phyloP scores from a whole-genome alignment of 768 basidiomycete genomes.

The Termitomyces sp. region DNA sequence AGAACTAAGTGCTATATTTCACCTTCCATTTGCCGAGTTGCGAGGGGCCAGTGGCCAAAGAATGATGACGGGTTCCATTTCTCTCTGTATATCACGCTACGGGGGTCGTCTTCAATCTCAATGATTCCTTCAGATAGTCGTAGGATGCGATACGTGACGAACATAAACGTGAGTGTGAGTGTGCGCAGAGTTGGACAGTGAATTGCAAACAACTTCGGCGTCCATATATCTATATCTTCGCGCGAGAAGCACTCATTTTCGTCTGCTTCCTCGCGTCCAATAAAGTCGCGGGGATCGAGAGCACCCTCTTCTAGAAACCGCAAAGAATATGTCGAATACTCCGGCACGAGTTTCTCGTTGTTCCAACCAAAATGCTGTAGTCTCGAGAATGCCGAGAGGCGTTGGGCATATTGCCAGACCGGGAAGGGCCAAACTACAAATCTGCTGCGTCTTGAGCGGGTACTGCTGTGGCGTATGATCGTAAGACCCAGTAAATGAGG shows the following conservation, averaged over 20 bases:
- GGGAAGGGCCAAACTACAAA: not conserved
- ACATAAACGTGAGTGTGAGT: not conserved
- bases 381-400: not conserved
- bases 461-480: not conserved
- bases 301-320: not conserved
- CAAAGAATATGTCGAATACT: not conserved
- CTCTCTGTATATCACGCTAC: no score
- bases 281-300: not conserved
- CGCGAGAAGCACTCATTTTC: not conserved
- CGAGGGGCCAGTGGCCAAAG: no score
- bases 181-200: slow-evolving; percentile 1
- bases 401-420: slow-evolving; percentile 1
- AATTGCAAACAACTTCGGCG: not conserved
- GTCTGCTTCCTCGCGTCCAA: not conserved
- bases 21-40: no score
- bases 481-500: not conserved
- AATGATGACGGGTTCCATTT: no score
- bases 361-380: slow-evolving; percentile 2
- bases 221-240: not conserved
- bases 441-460: not conserved
- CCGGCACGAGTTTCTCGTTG: not conserved
- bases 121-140: not conserved
- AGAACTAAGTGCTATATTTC: no score
- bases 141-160: not conserved
- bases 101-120: no score